Evolutionary conservation across 352 stramenopile species (phyloP), one percentile per base, ranked within the genome.

Genomic region (Pythium dissimile): DNA sequence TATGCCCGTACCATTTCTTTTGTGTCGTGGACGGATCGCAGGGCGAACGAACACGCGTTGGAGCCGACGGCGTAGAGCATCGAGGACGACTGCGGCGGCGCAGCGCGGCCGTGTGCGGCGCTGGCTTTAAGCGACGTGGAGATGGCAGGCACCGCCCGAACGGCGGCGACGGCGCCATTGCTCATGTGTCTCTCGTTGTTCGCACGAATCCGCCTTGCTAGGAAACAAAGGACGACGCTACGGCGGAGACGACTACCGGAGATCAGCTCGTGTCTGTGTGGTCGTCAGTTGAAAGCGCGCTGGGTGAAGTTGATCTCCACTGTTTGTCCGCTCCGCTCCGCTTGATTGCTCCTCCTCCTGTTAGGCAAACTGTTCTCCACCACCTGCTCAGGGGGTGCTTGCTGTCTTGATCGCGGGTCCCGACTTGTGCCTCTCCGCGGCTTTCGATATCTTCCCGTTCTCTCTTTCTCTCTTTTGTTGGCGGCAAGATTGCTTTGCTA

Each of bases 11-110:
- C 82, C 41, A 70, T 88, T 52, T 88, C 77, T 63, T 89, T 89
- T 7, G 79, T 89, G 27, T 92, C 82, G 44, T 76, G 66, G 13
- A 89, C 54, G 7, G 81, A 88, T 21, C 65, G 73, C 65, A 88
- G 35, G 15, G 79, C 73, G 47, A 88, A 73, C 31, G 77, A 89
- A 46, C 59, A 89, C 26, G 77, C 77, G 24, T 75, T 68, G 16
- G 67, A 54, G 11, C 67, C 54, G 12, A 80, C 51, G n/a, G 76
- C 65, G 38, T 56, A 67, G 21, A 76, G 49, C 54, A 46, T 35
- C 30, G 53, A 53, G 2, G 53, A 35, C 38, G 53, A 53, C 7
- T n/a, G n/a, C n/a, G 51, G 16, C 16, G 48, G 41, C 13, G 51
- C 26, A n/a, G 32, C 35, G 38, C 48, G 59, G 12, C 31, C 50